A percentile compares a stretch with the other conserved stretches of the same genome.
phyloP scores from a whole-genome alignment of 441 rosid species.

The Francoa sonchifolia region DNA sequence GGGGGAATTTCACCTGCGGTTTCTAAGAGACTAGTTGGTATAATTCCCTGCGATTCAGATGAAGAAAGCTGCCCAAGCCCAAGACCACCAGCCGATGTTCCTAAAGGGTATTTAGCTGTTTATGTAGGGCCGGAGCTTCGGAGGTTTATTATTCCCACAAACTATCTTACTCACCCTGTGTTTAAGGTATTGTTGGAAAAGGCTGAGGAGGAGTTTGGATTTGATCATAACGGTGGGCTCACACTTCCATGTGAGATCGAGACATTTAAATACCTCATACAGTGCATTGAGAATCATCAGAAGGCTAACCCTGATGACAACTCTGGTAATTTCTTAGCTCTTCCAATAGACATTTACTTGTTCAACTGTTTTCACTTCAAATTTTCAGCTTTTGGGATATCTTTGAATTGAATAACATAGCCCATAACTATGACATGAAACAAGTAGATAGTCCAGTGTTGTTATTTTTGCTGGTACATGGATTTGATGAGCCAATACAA shows the following conservation, averaged over 20 bases:
- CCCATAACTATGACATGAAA: not conserved
- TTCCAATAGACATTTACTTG: not conserved
- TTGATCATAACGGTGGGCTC: conserved; percentile 64
- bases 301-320: conserved; percentile 27
- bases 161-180: conserved; percentile 59
- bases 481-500: not conserved
- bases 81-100: conserved; percentile 66
- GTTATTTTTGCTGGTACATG: no score
- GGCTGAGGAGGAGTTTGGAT: conserved; percentile 84
- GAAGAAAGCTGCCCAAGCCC: conserved; percentile 67
- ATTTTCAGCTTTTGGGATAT: not conserved
- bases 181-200: conserved; percentile 74
- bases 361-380: not conserved
- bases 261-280: conserved; percentile 75
- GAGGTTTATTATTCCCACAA: conserved; percentile 79
- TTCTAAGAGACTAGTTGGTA: conserved; percentile 29
- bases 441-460: no score
- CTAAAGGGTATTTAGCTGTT: conserved; percentile 74
- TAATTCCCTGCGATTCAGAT: conserved; percentile 52
- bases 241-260: conserved; percentile 90
- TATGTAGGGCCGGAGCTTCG: conserved; percentile 84
- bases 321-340: conserved; percentile 21
- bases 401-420: not conserved
- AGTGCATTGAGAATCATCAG: conserved; percentile 59
- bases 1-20: conserved; percentile 31